Base-by-base conservation (phyloP, 768 basidiomycete species). In the Hygrocybe coccinea region DNA sequence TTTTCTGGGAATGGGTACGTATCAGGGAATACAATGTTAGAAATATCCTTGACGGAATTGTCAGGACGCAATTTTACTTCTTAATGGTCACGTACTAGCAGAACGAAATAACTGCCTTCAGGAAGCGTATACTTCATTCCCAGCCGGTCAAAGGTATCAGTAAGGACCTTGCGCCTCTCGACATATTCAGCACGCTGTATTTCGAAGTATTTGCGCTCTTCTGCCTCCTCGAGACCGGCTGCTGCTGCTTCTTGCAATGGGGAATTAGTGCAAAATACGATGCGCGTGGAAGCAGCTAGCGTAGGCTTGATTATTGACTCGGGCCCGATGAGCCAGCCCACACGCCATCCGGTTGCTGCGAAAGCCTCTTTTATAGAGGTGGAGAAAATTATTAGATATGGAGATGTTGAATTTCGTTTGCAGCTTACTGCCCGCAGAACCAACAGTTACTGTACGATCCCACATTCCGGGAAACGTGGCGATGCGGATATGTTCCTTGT, bases 401-500 rank as follows among this genome's bases (percentile, higher is more conserved):
- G 11, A 22, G 2, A 46, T 5, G 44, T 39, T n/a, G 12, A n/a
- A 44, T 33, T 41, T 9, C 39, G 25, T 11, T 11, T 29, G n/a
- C 35, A 25, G 71, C 85, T 74, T 71, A 92, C 92, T 95, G 62
- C 94, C 94, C 25, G 91, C 95, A n/a, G 92, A 95, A 38, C 89
- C 85, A 53, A 97, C 91, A 6, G 95, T 97, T 41, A 99, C 85
- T 0, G 97, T 99, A 43, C 97, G 85, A 61, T 97, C 91, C 95
- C 95, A 98, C 91, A 98, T 97, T 19, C 93, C 91, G 5, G 94
- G 95, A n/a, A 99, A 79, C 35, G 77, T 91, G 3, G 95, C 95
- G 62, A 98, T 88, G 52, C 95, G 86, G 53, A 94, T 76, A 69
- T 99, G 97, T 64, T 95, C 86, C 64, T 87, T 86, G 35, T 79